phyloP scores from a whole-genome alignment of 2,329 filamentous ascomycete species.

The Neofusicoccum kwambonambiense region DNA sequence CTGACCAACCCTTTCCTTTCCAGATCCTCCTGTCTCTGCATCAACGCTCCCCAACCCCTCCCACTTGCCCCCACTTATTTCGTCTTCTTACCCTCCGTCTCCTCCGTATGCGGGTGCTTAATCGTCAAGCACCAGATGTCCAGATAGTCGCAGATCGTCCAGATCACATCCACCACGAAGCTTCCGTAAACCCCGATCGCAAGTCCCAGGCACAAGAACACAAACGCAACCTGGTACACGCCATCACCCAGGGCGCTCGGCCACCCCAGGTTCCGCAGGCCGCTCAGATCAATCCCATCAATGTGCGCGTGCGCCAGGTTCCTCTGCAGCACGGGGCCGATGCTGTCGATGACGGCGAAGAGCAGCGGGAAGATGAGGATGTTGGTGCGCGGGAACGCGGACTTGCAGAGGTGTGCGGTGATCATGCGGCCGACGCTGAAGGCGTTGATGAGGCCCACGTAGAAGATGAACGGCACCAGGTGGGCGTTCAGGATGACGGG shows the following conservation, averaged over 20 bases:
- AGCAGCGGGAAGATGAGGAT: conserved; percentile 75
- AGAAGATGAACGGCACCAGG: conserved; percentile 85
- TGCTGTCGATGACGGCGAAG: conserved; percentile 75
- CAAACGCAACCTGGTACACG: conserved; percentile 86
- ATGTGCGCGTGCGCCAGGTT: conserved; percentile 26
- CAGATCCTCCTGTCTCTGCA: background rate
- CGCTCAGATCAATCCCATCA: conserved; percentile 22
- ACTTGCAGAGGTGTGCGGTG: conserved; percentile 85
- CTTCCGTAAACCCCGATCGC: conserved; percentile 92
- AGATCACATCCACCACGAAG: conserved; percentile 95
- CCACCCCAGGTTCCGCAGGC: conserved; percentile 47
- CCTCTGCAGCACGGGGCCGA: conserved; percentile 65
- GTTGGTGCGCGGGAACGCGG: conserved; percentile 87
- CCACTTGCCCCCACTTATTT: background rate
- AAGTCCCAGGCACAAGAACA: conserved; percentile 83
- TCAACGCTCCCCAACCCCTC: background rate
- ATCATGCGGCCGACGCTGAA: conserved; percentile 97
- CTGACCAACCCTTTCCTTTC: background rate
- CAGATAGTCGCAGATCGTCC: conserved; percentile 95
- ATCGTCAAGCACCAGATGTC: conserved; percentile 99
- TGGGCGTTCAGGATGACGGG: conserved; percentile 79
- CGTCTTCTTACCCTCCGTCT: conserved; percentile 19
- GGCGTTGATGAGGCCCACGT: conserved; percentile 85
- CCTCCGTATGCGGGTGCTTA: conserved; percentile 68
- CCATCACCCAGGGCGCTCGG: conserved; percentile 50